Conservation (phyloP, 306 rosid genomes). For the Acmispon strigosus region DNA sequence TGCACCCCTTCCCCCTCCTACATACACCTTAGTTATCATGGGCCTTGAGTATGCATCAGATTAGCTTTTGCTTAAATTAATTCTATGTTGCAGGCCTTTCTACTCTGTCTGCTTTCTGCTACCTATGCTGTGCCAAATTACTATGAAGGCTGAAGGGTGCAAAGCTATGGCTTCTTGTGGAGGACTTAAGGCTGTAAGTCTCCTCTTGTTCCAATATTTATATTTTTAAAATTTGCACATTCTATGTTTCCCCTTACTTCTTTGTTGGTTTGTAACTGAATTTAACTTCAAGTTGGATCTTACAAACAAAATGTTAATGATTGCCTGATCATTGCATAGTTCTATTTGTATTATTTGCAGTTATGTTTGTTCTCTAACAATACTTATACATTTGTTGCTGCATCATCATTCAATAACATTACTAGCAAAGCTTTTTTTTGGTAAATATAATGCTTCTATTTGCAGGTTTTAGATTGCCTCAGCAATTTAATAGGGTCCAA, state of each 20-base stretch:
- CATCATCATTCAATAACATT: background rate
- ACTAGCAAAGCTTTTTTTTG: background rate
- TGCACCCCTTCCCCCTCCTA: no score
- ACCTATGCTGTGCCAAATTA: slow-evolving; percentile 77
- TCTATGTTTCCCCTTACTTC: background rate
- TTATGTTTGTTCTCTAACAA: background rate
- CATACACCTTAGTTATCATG: no score
- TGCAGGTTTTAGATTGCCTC: slow-evolving; percentile 82
- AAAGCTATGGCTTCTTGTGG: slow-evolving; percentile 54
- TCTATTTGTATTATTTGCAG: background rate
- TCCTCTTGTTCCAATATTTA: background rate
- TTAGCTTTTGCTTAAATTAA: slow-evolving; percentile 13
- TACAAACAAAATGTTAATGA: background rate
- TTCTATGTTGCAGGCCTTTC: slow-evolving; percentile 69
- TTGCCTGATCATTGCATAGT: background rate
- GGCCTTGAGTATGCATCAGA: no score
- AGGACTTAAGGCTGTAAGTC: slow-evolving; percentile 72
- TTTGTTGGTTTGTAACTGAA: background rate
- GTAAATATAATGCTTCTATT: slow-evolving; percentile 19
- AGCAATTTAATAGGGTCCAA: slow-evolving; percentile 43
- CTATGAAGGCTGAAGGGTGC: slow-evolving; percentile 77
- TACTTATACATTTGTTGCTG: background rate
- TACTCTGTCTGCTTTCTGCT: slow-evolving; percentile 73
- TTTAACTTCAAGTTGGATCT: slow-evolving; percentile 4
- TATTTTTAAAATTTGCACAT: background rate